A percentile compares a stretch with the other conserved stretches of the same genome.
Conservation (phyloP, 1,284 basidiomycete species). For the Cryptococcus hybrid region DNA sequence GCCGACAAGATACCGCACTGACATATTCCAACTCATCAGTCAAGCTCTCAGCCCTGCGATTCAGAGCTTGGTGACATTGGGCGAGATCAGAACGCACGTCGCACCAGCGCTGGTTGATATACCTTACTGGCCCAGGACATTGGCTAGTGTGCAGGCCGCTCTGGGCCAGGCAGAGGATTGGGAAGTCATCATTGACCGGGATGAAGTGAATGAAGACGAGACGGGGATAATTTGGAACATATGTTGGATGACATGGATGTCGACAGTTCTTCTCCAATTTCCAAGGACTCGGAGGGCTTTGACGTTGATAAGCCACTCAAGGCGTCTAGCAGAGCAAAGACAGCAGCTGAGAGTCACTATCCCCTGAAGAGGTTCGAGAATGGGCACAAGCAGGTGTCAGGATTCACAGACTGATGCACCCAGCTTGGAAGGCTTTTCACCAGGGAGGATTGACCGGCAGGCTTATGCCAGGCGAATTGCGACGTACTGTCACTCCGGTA, state of each 20-base stretch:
- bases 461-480: conserved; percentile 22
- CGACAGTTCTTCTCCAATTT: background rate
- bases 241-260: background rate
- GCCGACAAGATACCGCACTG: conserved; percentile 11
- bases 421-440: conserved; percentile 20
- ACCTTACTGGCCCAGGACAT: conserved; percentile 23
- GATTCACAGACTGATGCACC: conserved; percentile 20
- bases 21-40: conserved; percentile 24
- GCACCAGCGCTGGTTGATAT: conserved; percentile 21
- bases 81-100: conserved; percentile 21
- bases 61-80: conserved; percentile 21
- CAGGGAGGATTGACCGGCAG: conserved; percentile 17
- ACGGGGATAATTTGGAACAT: background rate
- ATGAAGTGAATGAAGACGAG: background rate
- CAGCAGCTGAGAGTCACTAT: conserved; percentile 1
- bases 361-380: conserved; percentile 13
- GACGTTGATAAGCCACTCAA: background rate
- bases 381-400: conserved; percentile 22
- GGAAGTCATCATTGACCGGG: conserved; percentile 12
- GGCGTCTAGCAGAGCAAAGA: background rate
- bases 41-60: conserved; percentile 19
- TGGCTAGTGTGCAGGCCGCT: conserved; percentile 7
- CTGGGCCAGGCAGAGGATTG: conserved; percentile 12
- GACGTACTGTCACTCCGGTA: conserved; percentile 16
- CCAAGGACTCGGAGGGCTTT: background rate